Conservation (phyloP, 352 stramenopile genomes). For the Globisporangium spiculum region DNA sequence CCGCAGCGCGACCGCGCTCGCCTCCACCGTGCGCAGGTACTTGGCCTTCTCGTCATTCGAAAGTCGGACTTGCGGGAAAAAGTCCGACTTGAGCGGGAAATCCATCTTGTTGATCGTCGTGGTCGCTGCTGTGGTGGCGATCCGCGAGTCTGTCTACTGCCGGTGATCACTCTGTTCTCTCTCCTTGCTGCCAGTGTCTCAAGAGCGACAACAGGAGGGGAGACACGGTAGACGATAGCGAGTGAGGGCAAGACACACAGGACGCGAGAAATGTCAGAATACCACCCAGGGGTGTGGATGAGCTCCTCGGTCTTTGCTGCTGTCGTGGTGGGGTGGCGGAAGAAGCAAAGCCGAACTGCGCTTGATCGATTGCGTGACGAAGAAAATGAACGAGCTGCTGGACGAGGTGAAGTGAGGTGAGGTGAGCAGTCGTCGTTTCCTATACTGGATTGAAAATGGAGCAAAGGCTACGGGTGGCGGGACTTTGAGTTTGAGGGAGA, state of each 20-base stretch:
- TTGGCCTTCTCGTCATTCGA: slow-evolving; percentile 38
- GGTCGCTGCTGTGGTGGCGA: not conserved
- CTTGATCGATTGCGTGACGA: not conserved
- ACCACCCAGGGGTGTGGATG: not conserved
- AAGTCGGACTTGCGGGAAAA: slow-evolving; percentile 62
- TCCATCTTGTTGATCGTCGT: slow-evolving; percentile 36
- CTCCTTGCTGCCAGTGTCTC: too few relatives aligned
- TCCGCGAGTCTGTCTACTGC: not conserved
- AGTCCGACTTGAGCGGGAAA: slow-evolving; percentile 66
- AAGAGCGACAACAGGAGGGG: too few relatives aligned
- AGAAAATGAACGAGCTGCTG: not conserved
- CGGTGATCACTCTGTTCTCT: not conserved
- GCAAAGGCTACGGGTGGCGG: too few relatives aligned
- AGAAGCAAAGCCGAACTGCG: not conserved
- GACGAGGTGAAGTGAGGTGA: not conserved
- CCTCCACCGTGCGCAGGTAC: slow-evolving; percentile 45
- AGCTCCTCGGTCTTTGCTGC: not conserved
- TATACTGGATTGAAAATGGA: not conserved
- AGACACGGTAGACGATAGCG: too few relatives aligned
- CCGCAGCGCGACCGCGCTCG: slow-evolving; percentile 37
- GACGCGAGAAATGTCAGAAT: not conserved
- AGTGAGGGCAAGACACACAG: too few relatives aligned
- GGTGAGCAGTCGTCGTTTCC: not conserved
- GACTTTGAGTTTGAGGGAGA: too few relatives aligned
- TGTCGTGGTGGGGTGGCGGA: not conserved